phyloP scores from a whole-genome alignment of 2,329 filamentous ascomycete species.

The Parascedosporium putredinis region DNA sequence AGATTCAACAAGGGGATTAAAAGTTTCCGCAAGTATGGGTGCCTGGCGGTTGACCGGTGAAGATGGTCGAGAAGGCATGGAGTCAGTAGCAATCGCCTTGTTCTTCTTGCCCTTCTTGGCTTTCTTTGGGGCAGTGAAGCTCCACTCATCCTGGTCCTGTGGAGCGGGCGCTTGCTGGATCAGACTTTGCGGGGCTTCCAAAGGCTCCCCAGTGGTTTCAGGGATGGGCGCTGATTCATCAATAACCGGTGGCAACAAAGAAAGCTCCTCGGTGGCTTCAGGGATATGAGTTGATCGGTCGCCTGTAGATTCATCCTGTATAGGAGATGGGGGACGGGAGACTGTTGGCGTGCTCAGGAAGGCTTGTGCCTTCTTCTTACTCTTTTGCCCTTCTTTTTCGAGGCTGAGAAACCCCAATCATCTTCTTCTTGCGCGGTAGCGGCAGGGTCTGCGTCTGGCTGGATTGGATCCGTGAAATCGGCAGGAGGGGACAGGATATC shows the following conservation, averaged over 20 bases:
- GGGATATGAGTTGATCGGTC: too few species aligned
- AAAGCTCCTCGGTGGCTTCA: too few species aligned
- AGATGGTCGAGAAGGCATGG: background rate
- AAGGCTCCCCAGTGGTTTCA: too few species aligned
- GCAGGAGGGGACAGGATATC: too few species aligned
- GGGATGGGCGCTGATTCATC: too few species aligned
- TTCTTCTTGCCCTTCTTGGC: constrained; percentile 24
- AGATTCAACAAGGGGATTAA: background rate
- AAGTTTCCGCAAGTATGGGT: background rate
- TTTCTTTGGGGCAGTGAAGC: background rate
- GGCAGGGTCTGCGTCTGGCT: background rate
- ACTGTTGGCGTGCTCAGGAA: constrained; percentile 14
- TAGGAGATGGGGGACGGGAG: background rate
- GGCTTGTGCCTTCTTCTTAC: constrained; percentile 14
- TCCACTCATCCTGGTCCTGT: background rate
- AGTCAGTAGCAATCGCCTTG: constrained; percentile 15
- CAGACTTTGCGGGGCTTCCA: too few species aligned
- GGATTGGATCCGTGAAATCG: too few species aligned
- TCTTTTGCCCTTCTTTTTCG: constrained; percentile 7
- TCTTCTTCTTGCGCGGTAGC: constrained; percentile 4
- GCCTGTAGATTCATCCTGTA: background rate
- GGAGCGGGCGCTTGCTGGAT: background rate
- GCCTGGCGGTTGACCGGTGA: background rate
- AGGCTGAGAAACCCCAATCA: background rate
- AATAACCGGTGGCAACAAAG: too few species aligned